phyloP scores from a whole-genome alignment of 495 filamentous ascomycete genomes.

The Peziza echinospora region DNA sequence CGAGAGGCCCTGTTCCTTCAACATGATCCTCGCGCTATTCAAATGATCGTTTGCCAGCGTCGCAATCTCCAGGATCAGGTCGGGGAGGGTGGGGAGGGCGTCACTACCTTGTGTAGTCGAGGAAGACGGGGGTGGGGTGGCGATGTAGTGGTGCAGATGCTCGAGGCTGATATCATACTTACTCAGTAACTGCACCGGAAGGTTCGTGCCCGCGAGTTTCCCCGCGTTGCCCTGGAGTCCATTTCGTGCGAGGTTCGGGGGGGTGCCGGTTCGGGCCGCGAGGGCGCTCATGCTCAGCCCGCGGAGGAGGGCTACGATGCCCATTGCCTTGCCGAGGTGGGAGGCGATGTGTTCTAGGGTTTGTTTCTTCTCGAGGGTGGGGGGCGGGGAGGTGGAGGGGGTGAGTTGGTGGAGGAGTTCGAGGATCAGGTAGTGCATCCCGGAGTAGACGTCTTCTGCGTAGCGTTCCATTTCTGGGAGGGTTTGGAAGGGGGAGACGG shows the following conservation, averaged over 20 bases:
- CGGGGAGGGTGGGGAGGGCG: constrained; percentile 42
- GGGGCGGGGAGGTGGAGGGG: constrained; percentile 46
- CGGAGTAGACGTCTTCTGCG: constrained; percentile 83
- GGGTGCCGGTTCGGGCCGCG: constrained; percentile 27
- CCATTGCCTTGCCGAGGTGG: constrained; percentile 82
- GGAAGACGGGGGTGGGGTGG: too few species aligned
- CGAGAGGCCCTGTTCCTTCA: constrained; percentile 54
- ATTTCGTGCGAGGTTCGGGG: background rate
- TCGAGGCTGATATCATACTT: constrained; percentile 60
- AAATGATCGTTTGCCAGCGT: constrained; percentile 87
- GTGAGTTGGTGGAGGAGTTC: constrained; percentile 46
- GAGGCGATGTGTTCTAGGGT: constrained; percentile 82
- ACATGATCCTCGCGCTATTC: constrained; percentile 81
- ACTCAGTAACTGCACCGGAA: constrained; percentile 83
- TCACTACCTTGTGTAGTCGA: too few species aligned
- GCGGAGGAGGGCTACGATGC: constrained; percentile 62
- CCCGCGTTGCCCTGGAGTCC: constrained; percentile 27
- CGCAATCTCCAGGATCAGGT: constrained; percentile 79
- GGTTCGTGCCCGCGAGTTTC: constrained; percentile 42
- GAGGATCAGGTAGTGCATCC: constrained; percentile 74
- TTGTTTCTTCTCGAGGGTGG: too few species aligned
- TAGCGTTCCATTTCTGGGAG: constrained; percentile 62
- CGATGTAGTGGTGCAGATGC: constrained; percentile 43
- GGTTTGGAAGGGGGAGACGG: constrained; percentile 56
- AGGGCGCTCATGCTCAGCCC: constrained; percentile 72